These are phyloP conservation scores for Aspergillus pseudoviridinutans DNA, from an alignment of 2,329 filamentous ascomycete species.

Conservation along the genomic window DNA sequence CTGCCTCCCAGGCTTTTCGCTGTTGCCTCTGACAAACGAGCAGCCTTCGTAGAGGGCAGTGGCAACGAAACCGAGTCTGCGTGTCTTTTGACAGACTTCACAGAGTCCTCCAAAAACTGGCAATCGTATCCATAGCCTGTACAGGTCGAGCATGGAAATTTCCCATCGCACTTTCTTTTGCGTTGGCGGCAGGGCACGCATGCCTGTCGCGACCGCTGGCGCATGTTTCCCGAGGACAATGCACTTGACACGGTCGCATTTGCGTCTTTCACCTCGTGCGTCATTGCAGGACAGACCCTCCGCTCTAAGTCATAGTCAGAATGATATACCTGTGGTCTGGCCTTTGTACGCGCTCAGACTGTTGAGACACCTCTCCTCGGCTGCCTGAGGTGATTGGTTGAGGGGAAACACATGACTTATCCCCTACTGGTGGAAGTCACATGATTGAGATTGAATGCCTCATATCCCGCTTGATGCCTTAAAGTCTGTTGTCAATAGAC, in stretches of 20 bases:
- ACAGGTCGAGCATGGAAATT: constrained; percentile 25
- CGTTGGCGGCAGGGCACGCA: constrained; percentile 27
- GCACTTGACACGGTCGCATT: neutral
- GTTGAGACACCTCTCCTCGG: neutral
- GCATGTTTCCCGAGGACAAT: constrained; percentile 12
- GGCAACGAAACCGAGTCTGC: neutral
- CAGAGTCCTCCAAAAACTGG: constrained; percentile 13
- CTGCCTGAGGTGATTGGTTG: neutral
- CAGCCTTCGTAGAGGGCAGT: neutral
- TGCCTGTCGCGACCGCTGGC: constrained; percentile 21
- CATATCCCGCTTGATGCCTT: too few species aligned
- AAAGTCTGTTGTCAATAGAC: too few species aligned
- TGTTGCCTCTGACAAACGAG: neutral
- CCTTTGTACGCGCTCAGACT: neutral
- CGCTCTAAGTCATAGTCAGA: neutral
- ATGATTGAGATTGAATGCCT: too few species aligned
- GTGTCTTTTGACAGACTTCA: neutral
- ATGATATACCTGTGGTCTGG: neutral
- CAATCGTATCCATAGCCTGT: constrained; percentile 27
- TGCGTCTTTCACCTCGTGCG: neutral
- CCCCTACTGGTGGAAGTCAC: too few species aligned
- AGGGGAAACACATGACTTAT: neutral
- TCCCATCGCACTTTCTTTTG: constrained; percentile 28
- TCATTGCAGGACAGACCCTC: neutral
- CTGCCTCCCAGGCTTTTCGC: neutral